Evolutionary conservation across 805 yeast species (phyloP), one percentile per base, ranked within the genome.

Genomic region (Maudiozyma turicensis): DNA sequence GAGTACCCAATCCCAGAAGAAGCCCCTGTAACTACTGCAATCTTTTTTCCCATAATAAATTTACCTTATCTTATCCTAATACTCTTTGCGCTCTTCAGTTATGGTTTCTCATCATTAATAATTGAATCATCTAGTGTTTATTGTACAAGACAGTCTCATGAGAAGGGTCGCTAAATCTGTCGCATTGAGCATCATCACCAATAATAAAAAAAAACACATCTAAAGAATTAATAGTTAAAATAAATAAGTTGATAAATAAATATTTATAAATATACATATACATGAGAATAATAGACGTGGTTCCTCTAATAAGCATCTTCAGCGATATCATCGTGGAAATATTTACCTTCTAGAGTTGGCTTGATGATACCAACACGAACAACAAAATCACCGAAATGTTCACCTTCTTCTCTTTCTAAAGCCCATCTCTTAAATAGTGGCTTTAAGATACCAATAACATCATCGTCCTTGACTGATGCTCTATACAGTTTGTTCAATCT

Each of bases 401-500:
- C 98, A 50, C 88, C 91, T 8, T 89, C 95, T 42, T 76, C 66
- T 71, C 98, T 82, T 69, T 91, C 97, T 58, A 85, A 71, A 40
- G 96, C 84, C 96, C 97, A 91, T 69, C 86, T 81, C 75, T 88
- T 86, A 73, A 91, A 89, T 71, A 91, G 70, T 32, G 96, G 95
- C 65, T 79, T 82, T 67, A 91, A 74, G 45, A 78, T 82, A 33
- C 68, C 78, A 56, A 91, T 69, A 48, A 90, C 85, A 67, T 91
- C 96, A 45, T 86, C 90, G 71, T 91, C 98, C 66, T 84, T 86
- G 57, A 91, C 81, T 31, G 95, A 87, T 55, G 88, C 84, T 61
- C 87, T 77, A 74, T 80, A 91, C 48, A 91, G 77, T 73, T 91
- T 91, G 74, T 91, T 91, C 58, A 91, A 71, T 65, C 98, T 80